These are phyloP conservation scores for Rheum nobile DNA, from an alignment of 148 eudicot species.

Conservation along the genomic window DNA sequence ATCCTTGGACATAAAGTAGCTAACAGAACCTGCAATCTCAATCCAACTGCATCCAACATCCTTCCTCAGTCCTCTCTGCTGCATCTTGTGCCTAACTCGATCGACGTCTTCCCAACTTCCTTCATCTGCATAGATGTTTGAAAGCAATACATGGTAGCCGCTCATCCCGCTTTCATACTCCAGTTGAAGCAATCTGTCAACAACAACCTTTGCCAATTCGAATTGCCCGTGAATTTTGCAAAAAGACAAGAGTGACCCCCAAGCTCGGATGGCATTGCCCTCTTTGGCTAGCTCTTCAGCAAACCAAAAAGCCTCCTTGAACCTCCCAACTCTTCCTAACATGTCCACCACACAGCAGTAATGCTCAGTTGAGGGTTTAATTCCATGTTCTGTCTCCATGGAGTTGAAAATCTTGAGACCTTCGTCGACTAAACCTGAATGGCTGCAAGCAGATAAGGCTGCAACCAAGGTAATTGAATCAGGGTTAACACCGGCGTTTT, in stretches of 20 bases:
- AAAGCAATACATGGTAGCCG: constrained; percentile 67
- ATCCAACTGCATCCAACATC: constrained; percentile 86
- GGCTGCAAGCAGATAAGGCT: constrained; percentile 75
- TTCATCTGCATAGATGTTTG: constrained; percentile 74
- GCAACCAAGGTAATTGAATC: constrained; percentile 80
- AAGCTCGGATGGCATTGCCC: constrained; percentile 44
- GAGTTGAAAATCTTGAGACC: constrained; percentile 64
- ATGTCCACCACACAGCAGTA: constrained; percentile 78
- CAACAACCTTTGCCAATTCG: constrained; percentile 66
- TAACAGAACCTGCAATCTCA: constrained; percentile 41
- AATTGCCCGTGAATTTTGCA: constrained; percentile 58
- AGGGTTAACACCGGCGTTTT: constrained; percentile 36
- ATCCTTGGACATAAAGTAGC: constrained; percentile 57
- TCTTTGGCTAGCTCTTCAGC: constrained; percentile 49
- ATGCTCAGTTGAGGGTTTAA: constrained; percentile 59
- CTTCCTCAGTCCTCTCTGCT: constrained; percentile 51
- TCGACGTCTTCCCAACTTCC: constrained; percentile 69
- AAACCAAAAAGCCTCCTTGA: constrained; percentile 61
- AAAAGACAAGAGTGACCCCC: constrained; percentile 79
- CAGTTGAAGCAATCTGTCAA: constrained; percentile 43
- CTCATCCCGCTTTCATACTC: constrained; percentile 27
- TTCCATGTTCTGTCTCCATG: constrained; percentile 52
- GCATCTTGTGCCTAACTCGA: constrained; percentile 54
- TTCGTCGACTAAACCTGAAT: constrained; percentile 70
- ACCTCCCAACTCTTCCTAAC: constrained; percentile 74